Percentiles rank a stretch among this genome's conserved stretches.
Evolutionary conservation across 2,329 filamentous ascomycete species (phyloP).

Genomic region (Hyphodiscus sp.): DNA sequence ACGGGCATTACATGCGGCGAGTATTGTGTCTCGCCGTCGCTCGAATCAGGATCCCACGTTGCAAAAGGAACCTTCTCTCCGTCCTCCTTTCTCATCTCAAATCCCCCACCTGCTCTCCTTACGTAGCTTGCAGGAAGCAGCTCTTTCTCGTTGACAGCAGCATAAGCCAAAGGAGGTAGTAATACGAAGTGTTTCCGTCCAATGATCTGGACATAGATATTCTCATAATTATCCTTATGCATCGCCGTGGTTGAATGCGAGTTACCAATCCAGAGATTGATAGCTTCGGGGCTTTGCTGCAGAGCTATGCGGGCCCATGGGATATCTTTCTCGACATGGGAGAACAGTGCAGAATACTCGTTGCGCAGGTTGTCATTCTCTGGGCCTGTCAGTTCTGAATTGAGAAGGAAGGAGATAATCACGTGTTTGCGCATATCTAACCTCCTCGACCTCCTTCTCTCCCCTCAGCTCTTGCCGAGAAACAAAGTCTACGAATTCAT

Average conservation of each 20-base stretch:
- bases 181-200: slow-evolving; percentile 71
- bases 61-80: slow-evolving; percentile 56
- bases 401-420: slow-evolving; percentile 16
- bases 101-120: slow-evolving; percentile 1
- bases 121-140: slow-evolving; percentile 45
- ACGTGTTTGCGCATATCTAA: slow-evolving; percentile 73
- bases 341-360: slow-evolving; percentile 61
- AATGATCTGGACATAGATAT: slow-evolving; percentile 71
- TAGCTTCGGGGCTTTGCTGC: slow-evolving; percentile 58
- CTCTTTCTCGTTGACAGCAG: slow-evolving; percentile 59
- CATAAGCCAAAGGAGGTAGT: slow-evolving; percentile 62
- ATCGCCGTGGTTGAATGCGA: slow-evolving; percentile 61
- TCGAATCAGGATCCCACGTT: slow-evolving; percentile 59
- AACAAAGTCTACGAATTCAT: slow-evolving; percentile 55
- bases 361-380: slow-evolving; percentile 76
- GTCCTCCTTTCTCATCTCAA: slow-evolving; percentile 13
- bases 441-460: slow-evolving; percentile 33
- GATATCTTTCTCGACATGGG: slow-evolving; percentile 56
- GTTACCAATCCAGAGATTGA: slow-evolving; percentile 81
- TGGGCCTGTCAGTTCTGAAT: slow-evolving; percentile 27
- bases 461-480: slow-evolving; percentile 45
- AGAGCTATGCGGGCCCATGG: slow-evolving; percentile 70
- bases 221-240: slow-evolving; percentile 82
- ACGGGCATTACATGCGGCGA: slow-evolving; percentile 55
- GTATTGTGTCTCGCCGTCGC: slow-evolving; percentile 44